Percentiles rank a stretch among this genome's conserved stretches.
Evolutionary conservation across 768 basidiomycete species (phyloP).

Genomic region (Lactarius hatsudake): DNA sequence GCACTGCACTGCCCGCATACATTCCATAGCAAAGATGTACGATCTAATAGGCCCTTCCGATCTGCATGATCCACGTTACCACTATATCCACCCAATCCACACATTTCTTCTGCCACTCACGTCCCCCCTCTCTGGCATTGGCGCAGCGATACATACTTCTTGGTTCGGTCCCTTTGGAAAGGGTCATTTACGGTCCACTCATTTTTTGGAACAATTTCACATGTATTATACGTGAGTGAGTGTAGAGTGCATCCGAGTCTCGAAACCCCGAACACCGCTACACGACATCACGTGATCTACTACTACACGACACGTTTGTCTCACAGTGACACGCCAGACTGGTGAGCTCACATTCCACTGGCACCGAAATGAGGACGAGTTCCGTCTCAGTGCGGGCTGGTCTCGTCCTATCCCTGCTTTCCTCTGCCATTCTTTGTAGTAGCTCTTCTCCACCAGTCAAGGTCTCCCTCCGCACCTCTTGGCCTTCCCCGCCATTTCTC

Average conservation of each 20-base stretch:
- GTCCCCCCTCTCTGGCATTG: not conserved
- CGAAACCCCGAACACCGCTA: too few relatives aligned
- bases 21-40: slow-evolving; percentile 19
- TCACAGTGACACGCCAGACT: too few relatives aligned
- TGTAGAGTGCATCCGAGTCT: too few relatives aligned
- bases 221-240: slow-evolving; percentile 14
- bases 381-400: slow-evolving; percentile 4
- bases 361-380: slow-evolving; percentile 2
- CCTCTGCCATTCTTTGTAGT: not conserved
- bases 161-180: slow-evolving; percentile 10
- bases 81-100: slow-evolving; percentile 2
- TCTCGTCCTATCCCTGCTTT: slow-evolving; percentile 10
- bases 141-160: slow-evolving; percentile 10
- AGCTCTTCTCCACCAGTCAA: slow-evolving; percentile 35
- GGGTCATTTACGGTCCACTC: slow-evolving; percentile 2
- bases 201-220: slow-evolving; percentile 6
- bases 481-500: slow-evolving; percentile 34
- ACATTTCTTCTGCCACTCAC: not conserved
- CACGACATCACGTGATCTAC: too few relatives aligned
- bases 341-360: too few relatives aligned
- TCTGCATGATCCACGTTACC: slow-evolving; percentile 22
- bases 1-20: slow-evolving; percentile 5
- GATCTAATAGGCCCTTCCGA: slow-evolving; percentile 19
- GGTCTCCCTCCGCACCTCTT: slow-evolving; percentile 38
- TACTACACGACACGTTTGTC: too few relatives aligned